phyloP scores from a whole-genome alignment of 352 stramenopile genomes.

The Plasmopara muralis region DNA sequence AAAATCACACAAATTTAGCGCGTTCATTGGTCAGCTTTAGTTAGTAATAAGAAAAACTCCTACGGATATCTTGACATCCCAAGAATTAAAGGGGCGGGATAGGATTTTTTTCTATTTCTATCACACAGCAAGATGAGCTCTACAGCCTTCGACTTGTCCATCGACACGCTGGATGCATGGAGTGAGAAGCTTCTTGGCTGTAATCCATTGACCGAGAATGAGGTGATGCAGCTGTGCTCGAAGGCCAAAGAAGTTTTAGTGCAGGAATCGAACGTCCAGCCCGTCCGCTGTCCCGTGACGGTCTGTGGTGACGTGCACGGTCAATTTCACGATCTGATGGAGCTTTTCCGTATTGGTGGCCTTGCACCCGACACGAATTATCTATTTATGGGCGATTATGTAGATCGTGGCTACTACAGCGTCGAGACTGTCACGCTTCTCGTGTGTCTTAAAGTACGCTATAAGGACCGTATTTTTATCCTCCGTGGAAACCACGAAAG shows the following conservation, averaged over 20 bases:
- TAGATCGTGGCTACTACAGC: slow-evolving; percentile 86
- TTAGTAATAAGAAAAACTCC: too few relatives aligned
- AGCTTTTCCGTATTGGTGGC: slow-evolving; percentile 90
- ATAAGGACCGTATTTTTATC: slow-evolving; percentile 82
- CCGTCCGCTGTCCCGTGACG: slow-evolving; percentile 95
- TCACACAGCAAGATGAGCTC: slow-evolving; percentile 29
- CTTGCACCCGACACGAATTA: slow-evolving; percentile 85
- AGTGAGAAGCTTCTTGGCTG: slow-evolving; percentile 91
- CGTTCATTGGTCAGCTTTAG: too few relatives aligned
- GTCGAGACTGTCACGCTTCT: slow-evolving; percentile 80
- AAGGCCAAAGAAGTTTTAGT: slow-evolving; percentile 95
- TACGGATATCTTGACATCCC: too few relatives aligned
- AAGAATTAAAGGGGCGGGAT: background rate
- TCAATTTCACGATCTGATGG: slow-evolving; percentile 97
- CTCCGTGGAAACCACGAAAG: slow-evolving; percentile 79
- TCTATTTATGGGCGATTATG: slow-evolving; percentile 80
- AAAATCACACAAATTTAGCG: too few relatives aligned
- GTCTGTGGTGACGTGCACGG: slow-evolving; percentile 97
- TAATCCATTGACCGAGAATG: slow-evolving; percentile 91
- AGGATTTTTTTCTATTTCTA: slow-evolving; percentile 11
- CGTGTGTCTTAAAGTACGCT: slow-evolving; percentile 85
- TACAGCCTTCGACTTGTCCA: slow-evolving; percentile 64
- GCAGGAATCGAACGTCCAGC: slow-evolving; percentile 96
- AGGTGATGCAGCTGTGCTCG: slow-evolving; percentile 93
- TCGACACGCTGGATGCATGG: slow-evolving; percentile 91